phyloP scores from a whole-genome alignment of 202 grass and related monocot genomes.

The Saccharum hybrid region DNA sequence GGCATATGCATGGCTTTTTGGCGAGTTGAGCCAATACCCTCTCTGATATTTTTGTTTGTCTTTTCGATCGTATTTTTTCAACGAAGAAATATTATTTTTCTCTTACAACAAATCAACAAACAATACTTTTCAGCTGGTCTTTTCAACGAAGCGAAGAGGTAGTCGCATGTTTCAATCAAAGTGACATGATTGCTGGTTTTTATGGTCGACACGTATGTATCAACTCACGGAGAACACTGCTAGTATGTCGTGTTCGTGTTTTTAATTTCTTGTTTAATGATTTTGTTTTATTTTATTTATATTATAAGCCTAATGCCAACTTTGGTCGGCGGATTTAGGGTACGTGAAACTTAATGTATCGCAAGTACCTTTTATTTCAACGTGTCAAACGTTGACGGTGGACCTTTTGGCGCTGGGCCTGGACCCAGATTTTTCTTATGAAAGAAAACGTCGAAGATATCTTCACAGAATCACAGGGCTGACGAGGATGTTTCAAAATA shows the following conservation, averaged over 20 bases:
- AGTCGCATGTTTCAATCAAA: too few relatives aligned
- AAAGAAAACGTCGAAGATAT: background rate
- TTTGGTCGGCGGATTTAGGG: constrained; percentile 36
- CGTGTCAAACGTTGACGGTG: constrained; percentile 20
- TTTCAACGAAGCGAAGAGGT: too few relatives aligned
- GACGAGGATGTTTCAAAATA: background rate
- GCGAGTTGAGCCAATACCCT: background rate
- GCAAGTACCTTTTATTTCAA: constrained; percentile 23
- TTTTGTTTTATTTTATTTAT: background rate
- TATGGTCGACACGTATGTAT: background rate
- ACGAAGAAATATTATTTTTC: too few relatives aligned
- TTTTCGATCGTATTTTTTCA: too few relatives aligned
- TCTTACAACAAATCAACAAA: too few relatives aligned
- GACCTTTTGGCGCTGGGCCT: background rate
- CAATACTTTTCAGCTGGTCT: too few relatives aligned
- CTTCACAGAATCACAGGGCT: background rate
- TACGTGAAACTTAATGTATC: background rate
- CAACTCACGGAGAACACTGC: too few relatives aligned
- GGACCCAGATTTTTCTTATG: background rate
- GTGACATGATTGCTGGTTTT: background rate
- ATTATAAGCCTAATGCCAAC: background rate
- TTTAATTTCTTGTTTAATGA: too few relatives aligned
- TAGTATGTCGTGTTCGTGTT: too few relatives aligned
- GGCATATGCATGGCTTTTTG: background rate
- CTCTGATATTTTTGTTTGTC: background rate